Evolutionary conservation across 331 rosid species (phyloP), one percentile per base, ranked within the genome.

Genomic region (Dryas integrifolia): DNA sequence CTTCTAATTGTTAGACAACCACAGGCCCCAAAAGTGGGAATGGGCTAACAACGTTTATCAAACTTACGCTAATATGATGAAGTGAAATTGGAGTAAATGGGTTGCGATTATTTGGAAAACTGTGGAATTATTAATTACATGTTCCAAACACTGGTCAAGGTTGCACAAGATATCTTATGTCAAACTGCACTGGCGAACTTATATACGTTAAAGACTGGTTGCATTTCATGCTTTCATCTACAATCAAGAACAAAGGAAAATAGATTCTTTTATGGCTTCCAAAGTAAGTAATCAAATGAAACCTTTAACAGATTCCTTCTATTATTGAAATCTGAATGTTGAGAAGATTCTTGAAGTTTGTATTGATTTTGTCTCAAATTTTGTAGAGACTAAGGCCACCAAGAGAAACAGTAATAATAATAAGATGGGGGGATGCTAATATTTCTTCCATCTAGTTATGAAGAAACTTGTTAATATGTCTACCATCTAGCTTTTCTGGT

Each of bases 11-110:
- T 30, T 30, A 30, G 3, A 30, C 3, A 30, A 2, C 35, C 35
- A 30, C 2, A 1, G 35, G 35, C 35, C 35, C 35, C 35, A 30
- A 30, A 30, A 30, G 35, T 2, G 35, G 3, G 35, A 30, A 30
- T 30, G 35, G 35, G 35, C 35, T 2, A 30, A 1, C 3, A 30
- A 30, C 0, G 35, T 30, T 30, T 30, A 30, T 30, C 35, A 30
- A 30, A 2, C 35, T 30, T 30, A 30, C 35, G 3, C 35, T 30
- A 38, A 12, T 55, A 70, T 43, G 45, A 14, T 40, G 53, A 49
- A 70, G 53, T 60, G 55, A 61, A 63, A 15, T 4, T 49, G 66
- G 72, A 26, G 59, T 60, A 40, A 51, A 48, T 11, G 11, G 57
- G 72, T 26, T 48, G 67, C 6, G 4, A 56, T n/a, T 18, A 7